phyloP scores from a whole-genome alignment of 1,284 basidiomycete genomes.

The Grifola frondosa region DNA sequence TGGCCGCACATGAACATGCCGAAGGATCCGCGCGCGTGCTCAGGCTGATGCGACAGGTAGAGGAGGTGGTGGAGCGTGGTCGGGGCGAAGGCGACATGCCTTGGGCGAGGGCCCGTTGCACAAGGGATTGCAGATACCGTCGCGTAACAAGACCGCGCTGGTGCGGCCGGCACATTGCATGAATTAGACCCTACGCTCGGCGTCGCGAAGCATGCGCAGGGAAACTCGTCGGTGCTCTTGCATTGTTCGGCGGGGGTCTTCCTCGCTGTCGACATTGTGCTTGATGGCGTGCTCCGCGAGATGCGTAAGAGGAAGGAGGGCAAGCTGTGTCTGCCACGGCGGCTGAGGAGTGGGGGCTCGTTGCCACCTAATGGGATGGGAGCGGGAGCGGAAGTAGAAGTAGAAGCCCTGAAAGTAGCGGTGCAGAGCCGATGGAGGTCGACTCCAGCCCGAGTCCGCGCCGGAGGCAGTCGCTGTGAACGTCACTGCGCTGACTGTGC shows the following conservation, averaged over 20 bases:
- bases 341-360: slow-evolving; percentile 11
- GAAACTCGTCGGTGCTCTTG: slow-evolving; percentile 57
- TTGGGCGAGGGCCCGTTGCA: slow-evolving; percentile 35
- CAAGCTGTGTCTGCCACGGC: slow-evolving; percentile 13
- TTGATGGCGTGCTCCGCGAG: slow-evolving; percentile 76
- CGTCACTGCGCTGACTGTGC: slow-evolving; percentile 18
- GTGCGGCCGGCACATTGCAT: slow-evolving; percentile 12
- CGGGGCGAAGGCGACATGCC: slow-evolving; percentile 39
- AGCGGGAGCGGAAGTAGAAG: slow-evolving; percentile 20
- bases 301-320: slow-evolving; percentile 38
- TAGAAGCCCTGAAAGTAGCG: slow-evolving; percentile 16
- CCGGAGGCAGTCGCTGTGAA: slow-evolving; percentile 19
- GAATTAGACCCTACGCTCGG: slow-evolving; percentile 50
- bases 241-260: slow-evolving; percentile 93
- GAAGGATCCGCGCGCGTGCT: slow-evolving; percentile 73
- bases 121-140: no score
- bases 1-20: slow-evolving; percentile 97
- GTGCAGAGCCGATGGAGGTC: slow-evolving; percentile 32
- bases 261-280: slow-evolving; percentile 83
- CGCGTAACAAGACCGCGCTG: no score
- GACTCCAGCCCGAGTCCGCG: slow-evolving; percentile 23
- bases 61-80: slow-evolving; percentile 57
- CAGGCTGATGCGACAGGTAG: slow-evolving; percentile 62
- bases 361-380: no score
- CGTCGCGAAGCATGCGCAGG: slow-evolving; percentile 47